These are phyloP conservation scores for Raphanus raphanistrum DNA, from an alignment of 345 rosid species.

Conservation along the genomic window DNA sequence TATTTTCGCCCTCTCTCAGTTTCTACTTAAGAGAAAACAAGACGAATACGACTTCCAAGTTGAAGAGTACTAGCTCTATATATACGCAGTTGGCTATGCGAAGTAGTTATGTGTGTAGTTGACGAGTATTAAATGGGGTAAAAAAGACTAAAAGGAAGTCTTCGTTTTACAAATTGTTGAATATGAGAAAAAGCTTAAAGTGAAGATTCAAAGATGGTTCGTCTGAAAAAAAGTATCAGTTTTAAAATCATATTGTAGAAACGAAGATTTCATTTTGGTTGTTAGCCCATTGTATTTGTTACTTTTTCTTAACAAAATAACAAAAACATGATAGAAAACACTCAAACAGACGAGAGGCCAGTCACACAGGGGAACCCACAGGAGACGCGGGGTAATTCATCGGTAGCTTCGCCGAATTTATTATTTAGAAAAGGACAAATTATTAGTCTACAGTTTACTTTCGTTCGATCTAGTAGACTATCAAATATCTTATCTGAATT, in stretches of 20 bases:
- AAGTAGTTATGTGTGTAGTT: slow-evolving; percentile 22
- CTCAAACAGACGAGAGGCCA: too few relatives aligned
- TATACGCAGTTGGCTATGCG: slow-evolving; percentile 11
- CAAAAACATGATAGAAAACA: background rate
- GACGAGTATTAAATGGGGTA: slow-evolving; percentile 21
- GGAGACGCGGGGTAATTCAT: slow-evolving; percentile 19
- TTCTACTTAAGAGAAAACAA: slow-evolving; percentile 1
- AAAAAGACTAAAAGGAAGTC: slow-evolving; percentile 9
- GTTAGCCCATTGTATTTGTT: background rate
- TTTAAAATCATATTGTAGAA: background rate
- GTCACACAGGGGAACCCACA: slow-evolving; percentile 17
- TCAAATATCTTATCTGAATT: slow-evolving; percentile 1
- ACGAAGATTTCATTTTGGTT: background rate
- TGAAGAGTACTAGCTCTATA: slow-evolving; percentile 3
- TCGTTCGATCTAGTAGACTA: background rate
- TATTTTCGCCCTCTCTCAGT: background rate
- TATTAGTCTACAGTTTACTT: slow-evolving; percentile 3
- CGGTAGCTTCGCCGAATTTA: slow-evolving; percentile 24
- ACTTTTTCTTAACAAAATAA: background rate
- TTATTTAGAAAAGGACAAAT: slow-evolving; percentile 15
- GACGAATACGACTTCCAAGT: slow-evolving; percentile 9
- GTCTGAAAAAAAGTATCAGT: slow-evolving; percentile 1
- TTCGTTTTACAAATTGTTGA: slow-evolving; percentile 16
- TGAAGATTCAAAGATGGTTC: slow-evolving; percentile 41
- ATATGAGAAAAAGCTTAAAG: slow-evolving; percentile 13